These are phyloP conservation scores for Emmonsiellopsis sp. DNA, from an alignment of 2,329 filamentous ascomycete genomes.

Conservation along the genomic window DNA sequence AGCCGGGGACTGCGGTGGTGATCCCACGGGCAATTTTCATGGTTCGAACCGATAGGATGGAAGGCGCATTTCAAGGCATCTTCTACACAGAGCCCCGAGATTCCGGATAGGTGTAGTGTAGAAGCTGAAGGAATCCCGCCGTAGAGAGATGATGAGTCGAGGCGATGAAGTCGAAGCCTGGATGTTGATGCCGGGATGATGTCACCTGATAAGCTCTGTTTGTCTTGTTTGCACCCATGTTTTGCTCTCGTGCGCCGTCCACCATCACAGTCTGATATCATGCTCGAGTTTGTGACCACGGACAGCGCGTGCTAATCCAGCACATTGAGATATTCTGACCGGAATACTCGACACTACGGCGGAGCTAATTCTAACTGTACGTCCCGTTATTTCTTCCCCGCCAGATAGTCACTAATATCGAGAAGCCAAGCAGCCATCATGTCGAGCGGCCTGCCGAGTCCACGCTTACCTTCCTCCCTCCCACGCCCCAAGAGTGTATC, in stretches of 20 bases:
- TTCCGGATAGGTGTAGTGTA: neutral
- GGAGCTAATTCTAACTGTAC: too few relatives aligned
- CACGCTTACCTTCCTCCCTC: neutral
- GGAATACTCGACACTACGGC: too few relatives aligned
- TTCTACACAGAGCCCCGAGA: neutral
- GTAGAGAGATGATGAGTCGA: neutral
- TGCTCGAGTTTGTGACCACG: too few relatives aligned
- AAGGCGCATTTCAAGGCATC: neutral
- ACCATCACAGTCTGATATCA: too few relatives aligned
- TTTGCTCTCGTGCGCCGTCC: neutral
- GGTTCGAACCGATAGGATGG: neutral
- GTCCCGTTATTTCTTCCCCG: too few relatives aligned
- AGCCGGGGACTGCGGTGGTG: neutral
- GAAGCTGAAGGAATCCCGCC: neutral
- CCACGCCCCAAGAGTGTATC: neutral
- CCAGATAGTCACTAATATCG: too few relatives aligned
- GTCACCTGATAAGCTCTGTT: constrained; percentile 13
- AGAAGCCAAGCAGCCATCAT: neutral
- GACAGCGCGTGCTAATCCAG: too few relatives aligned
- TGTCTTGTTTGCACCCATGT: constrained; percentile 7
- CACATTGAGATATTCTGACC: too few relatives aligned
- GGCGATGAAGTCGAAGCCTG: neutral
- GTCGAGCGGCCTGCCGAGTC: neutral
- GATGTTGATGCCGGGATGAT: constrained; percentile 4
- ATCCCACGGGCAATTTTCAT: constrained; percentile 1